Conservation (phyloP, 1,284 basidiomycete species). For the Testicularia cyperi region DNA sequence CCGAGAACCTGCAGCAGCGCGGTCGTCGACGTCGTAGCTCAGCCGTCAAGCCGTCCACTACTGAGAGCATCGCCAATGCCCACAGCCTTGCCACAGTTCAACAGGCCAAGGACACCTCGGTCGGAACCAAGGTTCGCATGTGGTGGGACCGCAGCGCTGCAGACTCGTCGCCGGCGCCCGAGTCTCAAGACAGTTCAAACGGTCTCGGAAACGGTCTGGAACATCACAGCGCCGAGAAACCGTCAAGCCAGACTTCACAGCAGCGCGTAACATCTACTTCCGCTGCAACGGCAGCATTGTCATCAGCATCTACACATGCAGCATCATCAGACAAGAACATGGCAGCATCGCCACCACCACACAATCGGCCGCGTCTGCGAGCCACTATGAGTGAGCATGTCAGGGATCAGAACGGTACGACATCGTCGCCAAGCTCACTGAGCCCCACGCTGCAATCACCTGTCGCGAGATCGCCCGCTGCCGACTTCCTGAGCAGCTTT, state of each 20-base stretch:
- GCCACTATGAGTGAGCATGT: no score
- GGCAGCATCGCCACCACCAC: no score
- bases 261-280: no score
- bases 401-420: no score
- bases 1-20: slow-evolving; percentile 2
- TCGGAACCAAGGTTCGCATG: slow-evolving; percentile 32
- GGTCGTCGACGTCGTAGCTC: slow-evolving; percentile 34
- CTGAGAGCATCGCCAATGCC: not conserved
- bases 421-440: slow-evolving; percentile 6
- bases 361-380: no score
- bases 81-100: slow-evolving; percentile 4
- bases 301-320: no score
- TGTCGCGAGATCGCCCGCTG: slow-evolving; percentile 65
- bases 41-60: slow-evolving; percentile 4
- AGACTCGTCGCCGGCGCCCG: slow-evolving; percentile 5
- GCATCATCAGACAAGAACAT: no score
- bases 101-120: slow-evolving; percentile 21
- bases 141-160: slow-evolving; percentile 39
- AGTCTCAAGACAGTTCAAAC: slow-evolving; percentile 6
- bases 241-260: no score
- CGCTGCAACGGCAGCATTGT: no score
- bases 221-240: no score
- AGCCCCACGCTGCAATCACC: slow-evolving; percentile 9
- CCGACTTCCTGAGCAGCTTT: slow-evolving; percentile 75
- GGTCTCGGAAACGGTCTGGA: no score